Conservation (phyloP, 352 stramenopile genomes). For the Globisporangium paddicum region DNA sequence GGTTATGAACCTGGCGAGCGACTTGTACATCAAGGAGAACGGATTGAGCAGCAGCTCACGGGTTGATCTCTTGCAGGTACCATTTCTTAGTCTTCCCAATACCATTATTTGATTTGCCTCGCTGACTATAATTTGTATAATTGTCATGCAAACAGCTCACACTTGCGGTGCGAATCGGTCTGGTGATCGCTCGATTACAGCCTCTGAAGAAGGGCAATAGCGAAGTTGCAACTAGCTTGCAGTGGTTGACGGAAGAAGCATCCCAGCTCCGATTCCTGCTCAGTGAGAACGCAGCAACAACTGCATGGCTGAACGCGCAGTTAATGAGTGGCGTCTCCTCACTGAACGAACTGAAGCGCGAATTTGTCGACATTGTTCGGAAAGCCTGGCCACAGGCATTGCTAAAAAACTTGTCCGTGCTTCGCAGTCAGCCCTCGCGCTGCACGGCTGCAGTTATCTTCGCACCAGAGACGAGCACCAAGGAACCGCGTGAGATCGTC, state of each 20-base stretch:
- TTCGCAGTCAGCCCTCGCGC: slow-evolving; percentile 3
- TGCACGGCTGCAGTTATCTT: slow-evolving; percentile 20
- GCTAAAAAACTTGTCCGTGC: neutral
- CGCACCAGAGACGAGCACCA: slow-evolving; percentile 18
- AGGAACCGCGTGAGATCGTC: slow-evolving; percentile 37
- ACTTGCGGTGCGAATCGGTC: slow-evolving; percentile 33
- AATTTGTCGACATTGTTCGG: slow-evolving; percentile 20
- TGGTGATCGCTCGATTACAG: slow-evolving; percentile 23
- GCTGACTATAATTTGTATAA: neutral
- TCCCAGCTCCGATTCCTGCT: slow-evolving; percentile 25
- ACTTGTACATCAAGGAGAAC: slow-evolving; percentile 32
- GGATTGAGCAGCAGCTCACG: slow-evolving; percentile 23
- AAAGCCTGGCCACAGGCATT: slow-evolving; percentile 33
- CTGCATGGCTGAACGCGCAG: slow-evolving; percentile 23
- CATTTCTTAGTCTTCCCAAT: neutral
- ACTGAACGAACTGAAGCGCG: slow-evolving; percentile 27
- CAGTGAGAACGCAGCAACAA: slow-evolving; percentile 14
- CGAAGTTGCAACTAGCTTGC: neutral
- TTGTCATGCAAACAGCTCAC: slow-evolving; percentile 20
- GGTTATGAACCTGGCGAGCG: slow-evolving; percentile 20
- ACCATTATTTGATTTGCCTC: neutral
- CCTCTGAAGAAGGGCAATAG: slow-evolving; percentile 1
- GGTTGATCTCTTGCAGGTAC: slow-evolving; percentile 42
- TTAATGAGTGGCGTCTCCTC: slow-evolving; percentile 20
- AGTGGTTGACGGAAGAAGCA: slow-evolving; percentile 7